These are phyloP conservation scores for Claviceps sp. DNA, from an alignment of 2,329 filamentous ascomycete genomes.

Conservation along the genomic window DNA sequence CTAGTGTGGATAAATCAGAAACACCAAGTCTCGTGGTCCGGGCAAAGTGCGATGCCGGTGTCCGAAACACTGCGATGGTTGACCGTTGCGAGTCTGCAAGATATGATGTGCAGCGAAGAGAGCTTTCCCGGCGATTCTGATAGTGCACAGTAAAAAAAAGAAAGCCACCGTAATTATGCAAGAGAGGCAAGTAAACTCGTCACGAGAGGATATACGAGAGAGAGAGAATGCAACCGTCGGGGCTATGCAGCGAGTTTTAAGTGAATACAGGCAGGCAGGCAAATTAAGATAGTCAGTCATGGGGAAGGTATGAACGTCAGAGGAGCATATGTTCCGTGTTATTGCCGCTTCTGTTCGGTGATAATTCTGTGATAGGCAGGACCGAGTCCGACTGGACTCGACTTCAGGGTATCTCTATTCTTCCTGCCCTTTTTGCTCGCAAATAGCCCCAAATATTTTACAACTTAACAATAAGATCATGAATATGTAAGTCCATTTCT, in stretches of 20 bases:
- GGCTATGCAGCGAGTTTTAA: not conserved
- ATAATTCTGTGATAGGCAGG: not conserved
- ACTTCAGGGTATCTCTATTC: too few species aligned
- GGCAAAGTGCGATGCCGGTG: too few species aligned
- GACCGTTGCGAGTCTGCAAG: too few species aligned
- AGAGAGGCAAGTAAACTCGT: too few species aligned
- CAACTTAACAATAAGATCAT: not conserved
- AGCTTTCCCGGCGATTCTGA: too few species aligned
- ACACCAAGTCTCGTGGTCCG: too few species aligned
- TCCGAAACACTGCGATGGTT: too few species aligned
- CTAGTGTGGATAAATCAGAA: too few species aligned
- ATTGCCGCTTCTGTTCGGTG: not conserved
- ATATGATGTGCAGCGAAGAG: too few species aligned
- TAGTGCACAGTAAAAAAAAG: too few species aligned
- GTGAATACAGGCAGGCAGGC: not conserved
- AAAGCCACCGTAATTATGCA: too few species aligned
- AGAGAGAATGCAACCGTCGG: not conserved
- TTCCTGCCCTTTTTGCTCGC: not conserved
- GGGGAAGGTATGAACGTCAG: not conserved
- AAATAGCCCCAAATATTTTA: not conserved
- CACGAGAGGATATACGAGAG: not conserved
- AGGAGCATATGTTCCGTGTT: not conserved
- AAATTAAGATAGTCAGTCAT: not conserved
- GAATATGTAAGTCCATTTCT: not conserved
- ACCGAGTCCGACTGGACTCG: too few species aligned